Evolutionary conservation across 2,329 filamentous ascomycete species (phyloP).

Genomic region (Xylariaceae sp.): DNA sequence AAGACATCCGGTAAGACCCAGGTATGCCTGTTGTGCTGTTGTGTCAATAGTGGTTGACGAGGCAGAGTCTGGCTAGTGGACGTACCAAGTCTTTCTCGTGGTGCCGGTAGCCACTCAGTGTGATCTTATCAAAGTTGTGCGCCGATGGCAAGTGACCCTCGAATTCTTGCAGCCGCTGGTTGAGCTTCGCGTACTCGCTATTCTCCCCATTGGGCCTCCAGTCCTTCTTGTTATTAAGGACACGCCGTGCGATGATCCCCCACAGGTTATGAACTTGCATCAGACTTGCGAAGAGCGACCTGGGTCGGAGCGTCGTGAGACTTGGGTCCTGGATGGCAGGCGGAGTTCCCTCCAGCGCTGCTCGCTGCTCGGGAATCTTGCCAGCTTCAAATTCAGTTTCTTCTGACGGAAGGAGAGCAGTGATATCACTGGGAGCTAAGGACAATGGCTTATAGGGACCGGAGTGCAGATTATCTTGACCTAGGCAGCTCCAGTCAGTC

Average conservation of each 20-base stretch:
- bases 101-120: conserved; percentile 38
- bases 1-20: conserved; percentile 47
- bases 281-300: conserved; percentile 47
- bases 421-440: conserved; percentile 45
- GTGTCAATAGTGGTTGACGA: background rate
- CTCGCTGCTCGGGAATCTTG: conserved; percentile 38
- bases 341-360: conserved; percentile 45
- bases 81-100: conserved; percentile 43
- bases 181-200: conserved; percentile 41
- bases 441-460: conserved; percentile 44
- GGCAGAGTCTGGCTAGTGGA: conserved; percentile 1
- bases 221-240: conserved; percentile 36
- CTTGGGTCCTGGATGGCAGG: conserved; percentile 39
- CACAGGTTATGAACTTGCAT: conserved; percentile 49
- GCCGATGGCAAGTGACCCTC: conserved; percentile 39
- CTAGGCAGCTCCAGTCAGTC: conserved; percentile 17
- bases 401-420: conserved; percentile 43
- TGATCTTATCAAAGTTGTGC: conserved; percentile 37
- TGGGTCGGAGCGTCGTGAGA: conserved; percentile 33
- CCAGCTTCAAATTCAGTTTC: conserved; percentile 45
- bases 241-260: conserved; percentile 43
- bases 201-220: conserved; percentile 37
- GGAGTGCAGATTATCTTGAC: conserved; percentile 50
- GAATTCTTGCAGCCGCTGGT: conserved; percentile 37
- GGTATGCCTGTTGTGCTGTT: conserved; percentile 37